A percentile compares a stretch with the other conserved stretches of the same genome.
Conservation (phyloP, 352 stramenopile species). For the Thalassiosira livingstoniorum region DNA sequence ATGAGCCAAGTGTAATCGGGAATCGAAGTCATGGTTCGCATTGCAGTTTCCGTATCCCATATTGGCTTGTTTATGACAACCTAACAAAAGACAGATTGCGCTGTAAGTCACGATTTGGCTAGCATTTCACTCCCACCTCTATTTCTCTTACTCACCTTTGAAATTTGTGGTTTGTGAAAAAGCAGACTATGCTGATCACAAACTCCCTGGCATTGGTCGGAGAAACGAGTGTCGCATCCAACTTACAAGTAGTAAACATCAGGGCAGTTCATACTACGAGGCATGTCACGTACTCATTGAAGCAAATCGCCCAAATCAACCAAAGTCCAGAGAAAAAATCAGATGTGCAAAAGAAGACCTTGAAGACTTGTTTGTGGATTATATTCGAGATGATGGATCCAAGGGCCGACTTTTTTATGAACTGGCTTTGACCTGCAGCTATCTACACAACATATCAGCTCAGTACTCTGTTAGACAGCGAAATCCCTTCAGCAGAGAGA, state of each 20-base stretch:
- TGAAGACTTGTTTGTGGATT: slow-evolving; percentile 6
- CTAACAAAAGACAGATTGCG: not conserved
- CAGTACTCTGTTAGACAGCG: not conserved
- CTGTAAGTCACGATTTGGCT: not conserved
- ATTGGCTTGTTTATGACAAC: not conserved
- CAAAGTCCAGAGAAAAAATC: not conserved
- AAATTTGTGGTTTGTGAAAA: not conserved
- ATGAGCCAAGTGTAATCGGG: too few species aligned
- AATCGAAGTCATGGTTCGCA: too few species aligned
- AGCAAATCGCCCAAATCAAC: not conserved
- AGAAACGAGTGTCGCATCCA: not conserved
- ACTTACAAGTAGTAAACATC: not conserved
- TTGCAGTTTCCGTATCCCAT: not conserved
- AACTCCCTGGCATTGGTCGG: not conserved
- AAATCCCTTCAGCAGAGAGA: not conserved
- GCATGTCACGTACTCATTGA: not conserved
- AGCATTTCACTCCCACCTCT: not conserved
- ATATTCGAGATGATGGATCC: not conserved
- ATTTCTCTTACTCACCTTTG: not conserved
- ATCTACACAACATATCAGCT: not conserved
- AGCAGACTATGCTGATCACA: not conserved
- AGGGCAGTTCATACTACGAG: not conserved
- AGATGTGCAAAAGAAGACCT: not conserved
- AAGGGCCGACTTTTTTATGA: not conserved
- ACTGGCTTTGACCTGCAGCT: not conserved